These are phyloP conservation scores for Sugiyamaella neomexicana DNA, from an alignment of 1,139 yeast species.

Conservation along the genomic window DNA sequence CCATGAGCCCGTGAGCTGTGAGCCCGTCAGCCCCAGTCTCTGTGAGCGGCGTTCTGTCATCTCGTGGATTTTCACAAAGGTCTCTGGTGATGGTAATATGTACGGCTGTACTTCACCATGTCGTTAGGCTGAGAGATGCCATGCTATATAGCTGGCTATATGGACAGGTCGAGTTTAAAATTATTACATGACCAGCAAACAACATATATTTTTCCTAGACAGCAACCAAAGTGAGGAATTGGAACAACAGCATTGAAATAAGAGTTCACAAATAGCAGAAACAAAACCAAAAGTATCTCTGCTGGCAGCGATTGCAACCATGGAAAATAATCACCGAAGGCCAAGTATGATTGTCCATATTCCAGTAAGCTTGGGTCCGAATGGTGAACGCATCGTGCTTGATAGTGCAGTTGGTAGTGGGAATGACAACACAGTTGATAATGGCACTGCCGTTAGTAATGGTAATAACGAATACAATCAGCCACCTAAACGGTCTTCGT, in stretches of 20 bases:
- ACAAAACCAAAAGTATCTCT: no score
- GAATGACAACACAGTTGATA: no score
- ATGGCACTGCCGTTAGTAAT: background rate
- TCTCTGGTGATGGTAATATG: no score
- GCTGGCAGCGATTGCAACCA: background rate
- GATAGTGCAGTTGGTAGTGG: background rate
- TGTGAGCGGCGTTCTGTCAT: no score
- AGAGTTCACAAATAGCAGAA: background rate
- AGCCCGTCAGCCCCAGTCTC: no score
- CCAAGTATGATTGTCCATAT: constrained; percentile 15
- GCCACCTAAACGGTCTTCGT: constrained; percentile 10
- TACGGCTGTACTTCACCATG: constrained; percentile 12
- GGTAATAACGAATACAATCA: background rate
- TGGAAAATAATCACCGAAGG: constrained; percentile 6
- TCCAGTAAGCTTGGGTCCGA: constrained; percentile 7
- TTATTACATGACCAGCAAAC: background rate
- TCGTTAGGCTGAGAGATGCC: background rate
- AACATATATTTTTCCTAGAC: background rate
- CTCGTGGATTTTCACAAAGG: no score
- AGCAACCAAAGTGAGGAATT: background rate
- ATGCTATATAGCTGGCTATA: background rate
- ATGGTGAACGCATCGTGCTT: constrained; percentile 2
- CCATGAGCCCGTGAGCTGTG: no score
- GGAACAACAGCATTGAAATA: background rate
- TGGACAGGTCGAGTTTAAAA: background rate